Evolutionary conservation across 176 grass and related monocot species (phyloP).

Genomic region (Echinochloa phyllopogon): DNA sequence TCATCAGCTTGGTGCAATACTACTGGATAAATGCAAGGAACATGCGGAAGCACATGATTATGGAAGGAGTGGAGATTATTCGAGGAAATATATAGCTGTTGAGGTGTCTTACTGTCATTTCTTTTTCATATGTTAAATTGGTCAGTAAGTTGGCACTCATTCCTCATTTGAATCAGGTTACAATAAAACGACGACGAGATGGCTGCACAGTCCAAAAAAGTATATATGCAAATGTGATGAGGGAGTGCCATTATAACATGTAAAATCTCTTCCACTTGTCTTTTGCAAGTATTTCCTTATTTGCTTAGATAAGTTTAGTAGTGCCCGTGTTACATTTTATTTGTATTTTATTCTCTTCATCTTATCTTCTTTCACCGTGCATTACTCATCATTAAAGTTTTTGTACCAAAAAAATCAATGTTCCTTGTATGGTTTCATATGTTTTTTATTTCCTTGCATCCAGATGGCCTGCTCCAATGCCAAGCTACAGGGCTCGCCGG

Average conservation of each 20-base stretch:
- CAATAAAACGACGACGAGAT: slow-evolving; percentile 15
- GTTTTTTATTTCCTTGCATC: background rate
- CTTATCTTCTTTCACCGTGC: background rate
- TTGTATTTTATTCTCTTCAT: background rate
- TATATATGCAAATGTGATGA: background rate
- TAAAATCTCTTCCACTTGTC: background rate
- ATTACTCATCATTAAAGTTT: background rate
- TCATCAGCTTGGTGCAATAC: background rate
- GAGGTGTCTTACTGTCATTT: background rate
- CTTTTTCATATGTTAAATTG: background rate
- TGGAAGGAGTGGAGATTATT: background rate
- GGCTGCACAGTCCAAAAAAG: background rate
- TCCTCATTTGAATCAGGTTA: slow-evolving; percentile 5
- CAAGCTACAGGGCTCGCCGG: background rate
- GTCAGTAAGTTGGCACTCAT: background rate
- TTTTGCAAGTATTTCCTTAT: no score
- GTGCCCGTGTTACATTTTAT: background rate
- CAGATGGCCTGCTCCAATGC: slow-evolving; percentile 31
- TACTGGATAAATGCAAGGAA: slow-evolving; percentile 26
- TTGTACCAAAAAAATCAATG: background rate
- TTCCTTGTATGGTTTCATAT: no score
- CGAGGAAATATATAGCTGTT: background rate
- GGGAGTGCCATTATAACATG: slow-evolving; percentile 11
- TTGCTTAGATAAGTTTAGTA: no score
- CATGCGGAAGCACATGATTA: background rate